Conservation (phyloP, 345 rosid genomes). For the Lumnitzera racemosa region DNA sequence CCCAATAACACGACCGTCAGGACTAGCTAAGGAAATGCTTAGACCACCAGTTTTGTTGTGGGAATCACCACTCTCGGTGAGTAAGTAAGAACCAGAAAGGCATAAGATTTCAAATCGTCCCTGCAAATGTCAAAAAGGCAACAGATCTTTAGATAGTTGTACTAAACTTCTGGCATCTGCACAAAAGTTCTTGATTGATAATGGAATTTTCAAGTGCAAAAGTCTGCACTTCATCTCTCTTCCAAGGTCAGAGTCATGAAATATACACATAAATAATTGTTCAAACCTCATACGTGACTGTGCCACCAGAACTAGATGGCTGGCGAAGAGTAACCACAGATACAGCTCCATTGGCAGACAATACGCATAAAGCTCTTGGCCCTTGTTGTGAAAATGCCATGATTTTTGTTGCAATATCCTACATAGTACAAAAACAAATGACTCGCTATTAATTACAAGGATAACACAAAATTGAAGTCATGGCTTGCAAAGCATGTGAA, state of each 20-base stretch:
- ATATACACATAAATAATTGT: neutral
- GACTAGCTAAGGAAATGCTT: slow-evolving; percentile 86
- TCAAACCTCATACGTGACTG: slow-evolving; percentile 81
- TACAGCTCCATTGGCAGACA: slow-evolving; percentile 90
- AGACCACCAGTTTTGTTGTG: slow-evolving; percentile 62
- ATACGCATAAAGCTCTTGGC: slow-evolving; percentile 68
- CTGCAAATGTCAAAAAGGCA: slow-evolving; percentile 28
- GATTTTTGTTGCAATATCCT: slow-evolving; percentile 86
- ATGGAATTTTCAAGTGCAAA: too few species aligned
- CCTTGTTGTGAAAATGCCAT: slow-evolving; percentile 83
- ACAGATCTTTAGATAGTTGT: neutral
- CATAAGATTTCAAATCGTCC: slow-evolving; percentile 87
- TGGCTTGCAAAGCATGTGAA: too few species aligned
- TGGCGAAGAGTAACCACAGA: slow-evolving; percentile 82
- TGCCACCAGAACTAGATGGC: slow-evolving; percentile 68
- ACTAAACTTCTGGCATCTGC: neutral
- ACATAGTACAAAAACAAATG: slow-evolving; percentile 3
- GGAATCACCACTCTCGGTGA: slow-evolving; percentile 35
- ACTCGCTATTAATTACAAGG: neutral
- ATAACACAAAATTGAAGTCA: too few species aligned
- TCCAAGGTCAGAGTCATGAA: too few species aligned
- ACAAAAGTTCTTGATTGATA: too few species aligned
- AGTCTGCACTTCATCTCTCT: too few species aligned
- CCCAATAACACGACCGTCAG: slow-evolving; percentile 91
- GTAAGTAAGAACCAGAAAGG: slow-evolving; percentile 66